Evolutionary conservation across 139 green algal genomes (phyloP), one percentile per base, ranked within the genome.

Genomic region (Tetradesmus obliquus): DNA sequence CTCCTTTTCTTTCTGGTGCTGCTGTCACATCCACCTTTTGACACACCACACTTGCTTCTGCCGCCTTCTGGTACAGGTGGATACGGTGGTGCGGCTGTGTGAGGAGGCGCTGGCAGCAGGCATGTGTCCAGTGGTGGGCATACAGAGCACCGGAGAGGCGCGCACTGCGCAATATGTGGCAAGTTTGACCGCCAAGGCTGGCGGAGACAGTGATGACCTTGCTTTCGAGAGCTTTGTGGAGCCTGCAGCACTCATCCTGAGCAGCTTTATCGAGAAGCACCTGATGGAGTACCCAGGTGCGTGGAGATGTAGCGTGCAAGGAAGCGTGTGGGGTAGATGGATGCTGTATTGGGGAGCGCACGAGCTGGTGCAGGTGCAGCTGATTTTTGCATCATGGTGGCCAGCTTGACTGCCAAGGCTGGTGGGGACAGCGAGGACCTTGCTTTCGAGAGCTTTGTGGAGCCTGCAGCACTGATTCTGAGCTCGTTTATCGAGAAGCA

Each of bases 91-190:
- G 53, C 20, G n/a, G 8, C 92, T 92, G 62, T 88, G 82, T 5
- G 66, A 92, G 76, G 90, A 93, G 6, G 96, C 95, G 0, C 83
- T 98, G 54, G 90, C 89, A n/a, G 84, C 55, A 15, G 96, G 95
- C 24, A 90, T 96, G 88, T 97, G 95, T 90, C 93, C 96, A 0
- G 95, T 98, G 2, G 94, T 98, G 8, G 96, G 96, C 9, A 91
- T 97, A 88, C 95, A 97, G 92, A 94, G 82, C 84, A 97, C 95
- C 8, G 96, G 95, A 5, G 58, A 97, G 88, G 94, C 96, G 1
- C 95, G 95, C 82, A 97, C 95, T 7, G 88, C 86, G 0, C 95
- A 95, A 7, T 95, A 95, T n/a, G 94, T 97, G 69, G 60, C 10
- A 1, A 72, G 60, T 1, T 1, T 19, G 32, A 45, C 32, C 1